Percentiles rank a stretch among this genome's conserved stretches.
These are phyloP conservation scores for Solanum sitiens DNA, from an alignment of 257 asterid genomes.

Conservation along the genomic window DNA sequence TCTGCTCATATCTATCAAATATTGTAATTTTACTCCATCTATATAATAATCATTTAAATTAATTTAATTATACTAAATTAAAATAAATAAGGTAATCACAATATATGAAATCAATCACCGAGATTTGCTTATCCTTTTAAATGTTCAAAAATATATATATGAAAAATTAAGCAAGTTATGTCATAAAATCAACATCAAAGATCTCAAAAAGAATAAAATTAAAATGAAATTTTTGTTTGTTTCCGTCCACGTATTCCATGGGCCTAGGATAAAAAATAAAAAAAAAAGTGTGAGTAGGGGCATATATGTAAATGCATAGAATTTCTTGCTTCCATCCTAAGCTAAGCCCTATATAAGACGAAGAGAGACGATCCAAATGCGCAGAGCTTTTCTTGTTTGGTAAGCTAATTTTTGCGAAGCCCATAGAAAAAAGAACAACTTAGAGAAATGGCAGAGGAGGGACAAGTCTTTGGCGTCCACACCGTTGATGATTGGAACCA, in stretches of 20 bases:
- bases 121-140: background rate
- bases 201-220: background rate
- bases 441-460: slow-evolving; percentile 47
- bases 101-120: background rate
- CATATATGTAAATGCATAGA: background rate
- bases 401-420: background rate
- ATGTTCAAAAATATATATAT: background rate
- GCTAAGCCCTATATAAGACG: background rate
- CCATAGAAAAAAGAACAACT: background rate
- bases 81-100: background rate
- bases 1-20: background rate
- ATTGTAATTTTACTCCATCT: background rate
- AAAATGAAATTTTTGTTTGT: background rate
- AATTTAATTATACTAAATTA: background rate
- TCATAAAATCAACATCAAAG: background rate
- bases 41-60: background rate
- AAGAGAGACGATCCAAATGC: background rate
- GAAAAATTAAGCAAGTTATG: background rate
- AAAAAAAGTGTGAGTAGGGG: background rate
- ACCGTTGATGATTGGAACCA: slow-evolving; percentile 53
- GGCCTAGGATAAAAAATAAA: background rate
- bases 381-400: background rate
- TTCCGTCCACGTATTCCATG: background rate
- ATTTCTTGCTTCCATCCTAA: background rate
- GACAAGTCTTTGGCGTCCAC: slow-evolving; percentile 76